Evolutionary conservation across 257 asterid species (phyloP).

Genomic region (Ehretia macrophylla): DNA sequence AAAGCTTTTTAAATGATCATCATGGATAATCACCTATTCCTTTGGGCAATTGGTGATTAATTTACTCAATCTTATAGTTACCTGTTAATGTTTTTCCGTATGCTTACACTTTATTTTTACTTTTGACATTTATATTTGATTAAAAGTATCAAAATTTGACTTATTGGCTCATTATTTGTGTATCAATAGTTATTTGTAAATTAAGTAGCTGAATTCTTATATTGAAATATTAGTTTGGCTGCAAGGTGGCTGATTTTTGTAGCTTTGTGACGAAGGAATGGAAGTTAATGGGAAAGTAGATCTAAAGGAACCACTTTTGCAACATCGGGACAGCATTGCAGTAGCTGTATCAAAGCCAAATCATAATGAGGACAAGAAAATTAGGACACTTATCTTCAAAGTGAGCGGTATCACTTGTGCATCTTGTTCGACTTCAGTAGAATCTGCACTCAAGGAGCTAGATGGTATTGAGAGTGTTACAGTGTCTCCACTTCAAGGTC

Average conservation of each 20-base stretch:
- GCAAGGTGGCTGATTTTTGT: neutral
- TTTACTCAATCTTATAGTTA: neutral
- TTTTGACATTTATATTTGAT: neutral
- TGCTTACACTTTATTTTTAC: too few species aligned
- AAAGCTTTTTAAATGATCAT: too few species aligned
- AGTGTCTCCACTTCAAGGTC: conserved; percentile 93
- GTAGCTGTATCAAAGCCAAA: conserved; percentile 29
- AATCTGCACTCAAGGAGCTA: conserved; percentile 61
- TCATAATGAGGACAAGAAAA: conserved; percentile 35
- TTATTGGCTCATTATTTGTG: neutral
- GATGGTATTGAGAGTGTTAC: conserved; percentile 63
- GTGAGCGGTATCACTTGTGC: conserved; percentile 82
- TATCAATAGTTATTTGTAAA: neutral
- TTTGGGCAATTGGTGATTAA: neutral
- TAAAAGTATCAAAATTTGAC: neutral
- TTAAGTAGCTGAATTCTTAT: too few species aligned
- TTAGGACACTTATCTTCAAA: conserved; percentile 72
- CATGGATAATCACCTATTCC: too few species aligned
- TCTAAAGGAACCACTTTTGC: conserved; percentile 66
- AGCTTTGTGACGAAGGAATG: conserved; percentile 25
- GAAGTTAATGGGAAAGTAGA: conserved; percentile 59
- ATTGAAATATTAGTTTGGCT: neutral
- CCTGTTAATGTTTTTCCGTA: neutral
- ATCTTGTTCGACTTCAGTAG: conserved; percentile 82
- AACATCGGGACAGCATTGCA: conserved; percentile 42